Evolutionary conservation across 331 rosid genomes (phyloP).

Genomic region (Pyrus hybrid): DNA sequence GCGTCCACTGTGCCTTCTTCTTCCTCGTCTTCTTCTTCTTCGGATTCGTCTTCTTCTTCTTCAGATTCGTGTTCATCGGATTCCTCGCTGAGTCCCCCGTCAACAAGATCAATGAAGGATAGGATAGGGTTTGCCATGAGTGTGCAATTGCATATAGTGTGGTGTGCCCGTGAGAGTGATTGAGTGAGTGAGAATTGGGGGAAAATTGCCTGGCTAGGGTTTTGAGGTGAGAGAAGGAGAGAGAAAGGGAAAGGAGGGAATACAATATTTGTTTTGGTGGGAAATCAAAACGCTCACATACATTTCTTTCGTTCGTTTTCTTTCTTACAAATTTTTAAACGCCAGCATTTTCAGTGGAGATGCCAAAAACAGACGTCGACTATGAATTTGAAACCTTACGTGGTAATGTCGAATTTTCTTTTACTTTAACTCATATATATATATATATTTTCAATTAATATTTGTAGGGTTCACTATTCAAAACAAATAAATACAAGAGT

Average conservation of each 20-base stretch:
- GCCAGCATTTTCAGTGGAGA: too few species aligned
- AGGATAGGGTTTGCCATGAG: not conserved
- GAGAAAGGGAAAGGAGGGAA: not conserved
- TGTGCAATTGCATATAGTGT: not conserved
- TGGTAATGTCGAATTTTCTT: too few species aligned
- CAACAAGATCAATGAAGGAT: not conserved
- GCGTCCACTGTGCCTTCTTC: slow-evolving; percentile 8
- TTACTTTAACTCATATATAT: too few species aligned
- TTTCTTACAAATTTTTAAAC: too few species aligned
- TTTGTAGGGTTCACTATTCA: too few species aligned
- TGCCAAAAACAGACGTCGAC: too few species aligned
- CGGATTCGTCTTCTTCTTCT: not conserved
- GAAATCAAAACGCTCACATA: not conserved
- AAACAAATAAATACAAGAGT: too few species aligned
- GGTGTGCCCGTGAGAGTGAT: not conserved
- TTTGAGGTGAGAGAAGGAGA: not conserved
- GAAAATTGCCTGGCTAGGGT: not conserved
- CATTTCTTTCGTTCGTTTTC: not conserved
- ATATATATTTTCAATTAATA: too few species aligned
- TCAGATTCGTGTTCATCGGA: not conserved
- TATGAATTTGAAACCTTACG: too few species aligned
- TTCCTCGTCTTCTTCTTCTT: slow-evolving; percentile 12
- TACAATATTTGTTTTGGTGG: not conserved
- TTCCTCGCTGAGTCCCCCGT: not conserved
- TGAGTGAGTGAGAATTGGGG: not conserved